phyloP scores from a whole-genome alignment of 768 basidiomycete genomes.

The Suillus spraguei region DNA sequence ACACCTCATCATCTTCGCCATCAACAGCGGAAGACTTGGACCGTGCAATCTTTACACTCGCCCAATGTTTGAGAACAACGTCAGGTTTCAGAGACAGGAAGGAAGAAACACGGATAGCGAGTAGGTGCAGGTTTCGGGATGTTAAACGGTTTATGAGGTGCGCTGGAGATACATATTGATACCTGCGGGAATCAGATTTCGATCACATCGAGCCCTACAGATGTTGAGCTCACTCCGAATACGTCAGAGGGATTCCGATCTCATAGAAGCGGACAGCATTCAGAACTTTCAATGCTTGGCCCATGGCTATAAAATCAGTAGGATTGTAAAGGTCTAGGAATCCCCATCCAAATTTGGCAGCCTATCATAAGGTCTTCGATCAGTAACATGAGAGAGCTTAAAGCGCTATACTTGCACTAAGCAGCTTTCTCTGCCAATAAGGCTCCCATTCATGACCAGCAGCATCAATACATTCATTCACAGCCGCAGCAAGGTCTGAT shows the following conservation, averaged over 20 bases:
- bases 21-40: constrained; percentile 65
- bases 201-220: constrained; percentile 4
- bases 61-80: constrained; percentile 93
- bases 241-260: constrained; percentile 91
- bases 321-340: constrained; percentile 94
- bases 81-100: constrained; percentile 85
- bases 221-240: constrained; percentile 70
- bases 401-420: constrained; percentile 58
- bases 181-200: constrained; percentile 48
- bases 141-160: constrained; percentile 83
- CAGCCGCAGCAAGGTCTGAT: constrained; percentile 82
- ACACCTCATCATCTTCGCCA: constrained; percentile 76
- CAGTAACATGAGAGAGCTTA: neutral
- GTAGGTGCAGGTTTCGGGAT: constrained; percentile 85
- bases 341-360: constrained; percentile 95
- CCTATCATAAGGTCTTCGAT: constrained; percentile 45
- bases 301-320: constrained; percentile 90
- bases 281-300: constrained; percentile 88
- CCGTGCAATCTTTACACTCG: constrained; percentile 83
- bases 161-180: constrained; percentile 76
- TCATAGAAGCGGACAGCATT: constrained; percentile 93
- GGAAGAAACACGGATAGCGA: constrained; percentile 87
- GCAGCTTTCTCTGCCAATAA: constrained; percentile 82
- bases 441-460: constrained; percentile 93
- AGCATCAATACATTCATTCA: constrained; percentile 92